These are phyloP conservation scores for Microdochium paspali DNA, from an alignment of 2,329 filamentous ascomycete species.

Conservation along the genomic window DNA sequence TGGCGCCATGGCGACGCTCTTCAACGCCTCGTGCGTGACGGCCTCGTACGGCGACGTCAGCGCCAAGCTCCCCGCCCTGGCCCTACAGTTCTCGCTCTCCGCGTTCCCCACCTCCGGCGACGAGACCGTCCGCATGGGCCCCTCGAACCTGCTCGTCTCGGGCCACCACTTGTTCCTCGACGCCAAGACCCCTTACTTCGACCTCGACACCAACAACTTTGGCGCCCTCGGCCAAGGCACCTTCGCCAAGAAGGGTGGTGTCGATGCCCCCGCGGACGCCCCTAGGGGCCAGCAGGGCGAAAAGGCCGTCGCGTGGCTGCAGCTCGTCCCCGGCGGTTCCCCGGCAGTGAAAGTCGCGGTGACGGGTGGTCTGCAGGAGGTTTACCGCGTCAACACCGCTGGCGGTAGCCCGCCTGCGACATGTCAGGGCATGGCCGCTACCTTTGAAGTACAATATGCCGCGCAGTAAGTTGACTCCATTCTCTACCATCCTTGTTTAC, in stretches of 20 bases:
- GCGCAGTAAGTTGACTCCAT: slow-evolving; percentile 83
- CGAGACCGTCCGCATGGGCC: slow-evolving; percentile 30
- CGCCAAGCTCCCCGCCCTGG: slow-evolving; percentile 52
- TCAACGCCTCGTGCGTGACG: slow-evolving; percentile 77
- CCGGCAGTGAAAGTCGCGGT: slow-evolving; percentile 26
- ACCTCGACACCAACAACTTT: slow-evolving; percentile 50
- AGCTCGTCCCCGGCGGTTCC: slow-evolving; percentile 41
- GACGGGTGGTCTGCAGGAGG: slow-evolving; percentile 58
- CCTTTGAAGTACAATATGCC: slow-evolving; percentile 70
- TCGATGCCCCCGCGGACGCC: slow-evolving; percentile 53
- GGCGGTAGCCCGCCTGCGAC: slow-evolving; percentile 68
- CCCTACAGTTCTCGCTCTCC: slow-evolving; percentile 55
- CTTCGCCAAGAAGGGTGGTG: slow-evolving; percentile 51
- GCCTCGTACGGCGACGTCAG: slow-evolving; percentile 60
- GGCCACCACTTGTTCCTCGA: slow-evolving; percentile 78
- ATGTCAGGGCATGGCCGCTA: slow-evolving; percentile 53
- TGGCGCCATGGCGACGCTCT: slow-evolving; percentile 77
- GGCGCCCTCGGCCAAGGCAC: slow-evolving; percentile 48
- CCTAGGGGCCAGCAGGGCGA: slow-evolving; percentile 51
- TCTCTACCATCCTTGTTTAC: too few relatives aligned
- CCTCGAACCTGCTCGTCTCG: slow-evolving; percentile 53
- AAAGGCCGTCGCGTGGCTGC: slow-evolving; percentile 72
- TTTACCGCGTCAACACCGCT: slow-evolving; percentile 78
- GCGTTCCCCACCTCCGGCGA: slow-evolving; percentile 13
- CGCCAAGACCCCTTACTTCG: slow-evolving; percentile 66